These are phyloP conservation scores for Fusarium udum DNA, from an alignment of 2,329 filamentous ascomycete genomes.

Conservation along the genomic window DNA sequence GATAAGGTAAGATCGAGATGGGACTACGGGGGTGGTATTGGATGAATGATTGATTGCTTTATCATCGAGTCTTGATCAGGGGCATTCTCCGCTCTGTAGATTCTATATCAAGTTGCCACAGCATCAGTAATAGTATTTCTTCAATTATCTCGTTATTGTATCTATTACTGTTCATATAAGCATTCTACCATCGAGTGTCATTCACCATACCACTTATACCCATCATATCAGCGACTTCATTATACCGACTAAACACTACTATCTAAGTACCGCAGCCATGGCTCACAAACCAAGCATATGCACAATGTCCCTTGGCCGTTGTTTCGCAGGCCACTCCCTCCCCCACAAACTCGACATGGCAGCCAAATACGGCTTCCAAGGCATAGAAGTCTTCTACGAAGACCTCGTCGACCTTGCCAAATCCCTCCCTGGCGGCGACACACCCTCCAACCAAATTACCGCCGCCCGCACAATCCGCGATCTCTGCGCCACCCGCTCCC, in stretches of 20 bases:
- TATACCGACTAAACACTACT: accelerated
- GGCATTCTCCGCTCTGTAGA: constrained; percentile 9
- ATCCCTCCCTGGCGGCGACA: constrained; percentile 53
- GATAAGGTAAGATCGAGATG: neutral
- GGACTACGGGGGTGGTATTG: neutral
- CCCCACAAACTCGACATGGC: constrained; percentile 75
- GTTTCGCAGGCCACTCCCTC: constrained; percentile 73
- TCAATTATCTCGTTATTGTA: neutral
- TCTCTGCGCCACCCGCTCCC: constrained; percentile 64
- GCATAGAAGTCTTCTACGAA: constrained; percentile 82
- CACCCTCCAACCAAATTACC: constrained; percentile 57
- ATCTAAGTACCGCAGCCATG: constrained; percentile 47
- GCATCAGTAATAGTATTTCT: constrained; percentile 5
- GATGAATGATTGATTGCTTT: constrained; percentile 12
- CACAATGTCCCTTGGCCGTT: constrained; percentile 80
- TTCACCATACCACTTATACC: neutral
- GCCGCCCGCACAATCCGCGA: constrained; percentile 67
- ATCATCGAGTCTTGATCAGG: neutral
- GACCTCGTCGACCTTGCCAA: constrained; percentile 72
- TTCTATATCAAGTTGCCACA: constrained; percentile 26
- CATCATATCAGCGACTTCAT: neutral
- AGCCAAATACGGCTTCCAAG: constrained; percentile 69
- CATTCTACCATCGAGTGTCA: neutral
- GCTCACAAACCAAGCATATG: constrained; percentile 73
- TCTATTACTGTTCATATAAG: neutral